Conservation (phyloP, 306 rosid genomes). For the Castanea sativa region DNA sequence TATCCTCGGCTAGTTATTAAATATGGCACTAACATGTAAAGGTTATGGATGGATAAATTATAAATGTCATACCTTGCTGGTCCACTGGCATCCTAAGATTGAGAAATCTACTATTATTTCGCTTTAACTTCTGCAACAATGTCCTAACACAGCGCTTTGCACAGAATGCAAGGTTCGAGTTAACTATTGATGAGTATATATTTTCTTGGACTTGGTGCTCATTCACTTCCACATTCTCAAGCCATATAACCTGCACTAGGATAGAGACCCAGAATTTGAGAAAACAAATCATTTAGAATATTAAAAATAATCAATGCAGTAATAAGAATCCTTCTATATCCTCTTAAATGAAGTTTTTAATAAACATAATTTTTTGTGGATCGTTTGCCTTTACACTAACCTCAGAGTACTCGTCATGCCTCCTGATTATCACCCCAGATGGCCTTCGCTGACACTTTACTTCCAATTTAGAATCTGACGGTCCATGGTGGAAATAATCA, state of each 20-base stretch:
- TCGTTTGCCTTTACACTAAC: neutral
- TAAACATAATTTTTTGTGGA: neutral
- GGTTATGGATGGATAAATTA: too few species aligned
- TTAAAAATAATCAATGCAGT: neutral
- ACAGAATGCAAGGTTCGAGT: conserved; percentile 13
- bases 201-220: neutral
- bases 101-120: neutral
- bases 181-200: conserved; percentile 1
- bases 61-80: neutral
- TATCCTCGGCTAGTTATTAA: too few species aligned
- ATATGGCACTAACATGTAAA: too few species aligned
- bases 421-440: conserved; percentile 29
- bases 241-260: conserved; percentile 26
- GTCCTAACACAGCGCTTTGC: conserved; percentile 13
- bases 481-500: conserved; percentile 17
- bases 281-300: neutral
- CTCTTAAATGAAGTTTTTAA: neutral
- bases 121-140: conserved; percentile 1
- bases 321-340: neutral
- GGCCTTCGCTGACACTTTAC: conserved; percentile 23
- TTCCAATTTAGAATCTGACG: neutral
- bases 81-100: neutral
- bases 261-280: neutral
- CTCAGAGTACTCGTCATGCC: conserved; percentile 13
- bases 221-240: conserved; percentile 29